phyloP scores from a whole-genome alignment of 2,329 filamentous ascomycete species.

The Metarhizium brunneum region DNA sequence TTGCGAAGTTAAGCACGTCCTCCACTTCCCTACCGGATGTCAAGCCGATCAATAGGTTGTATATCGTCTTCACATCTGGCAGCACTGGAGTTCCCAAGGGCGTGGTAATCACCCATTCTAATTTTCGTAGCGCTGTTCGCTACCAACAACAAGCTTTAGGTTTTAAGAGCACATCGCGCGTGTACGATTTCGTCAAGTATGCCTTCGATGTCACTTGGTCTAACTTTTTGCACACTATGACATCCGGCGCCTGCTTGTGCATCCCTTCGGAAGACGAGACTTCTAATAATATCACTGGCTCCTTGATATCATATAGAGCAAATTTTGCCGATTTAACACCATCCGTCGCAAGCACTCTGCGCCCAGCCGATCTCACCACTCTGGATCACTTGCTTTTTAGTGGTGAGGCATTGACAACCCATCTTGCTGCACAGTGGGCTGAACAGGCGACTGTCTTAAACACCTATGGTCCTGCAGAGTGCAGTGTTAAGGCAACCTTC shows the following conservation, averaged over 20 bases:
- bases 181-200: slow-evolving; percentile 6
- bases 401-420: slow-evolving; percentile 2
- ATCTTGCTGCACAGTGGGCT: slow-evolving; percentile 2
- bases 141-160: slow-evolving; percentile 3
- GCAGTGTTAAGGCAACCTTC: slow-evolving; percentile 3
- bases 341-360: slow-evolving; percentile 25
- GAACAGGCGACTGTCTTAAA: not conserved
- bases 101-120: slow-evolving; percentile 9
- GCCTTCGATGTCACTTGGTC: slow-evolving; percentile 8
- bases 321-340: slow-evolving; percentile 38
- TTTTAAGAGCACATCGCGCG: slow-evolving; percentile 3
- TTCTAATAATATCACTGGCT: slow-evolving; percentile 33
- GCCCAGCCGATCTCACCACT: not conserved
- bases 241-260: slow-evolving; percentile 6
- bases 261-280: slow-evolving; percentile 26
- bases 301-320: slow-evolving; percentile 26
- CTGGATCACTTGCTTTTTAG: slow-evolving; percentile 1
- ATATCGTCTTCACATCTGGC: slow-evolving; percentile 13
- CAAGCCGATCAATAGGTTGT: not conserved
- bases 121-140: slow-evolving; percentile 5
- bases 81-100: slow-evolving; percentile 15
- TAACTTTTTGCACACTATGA: slow-evolving; percentile 6
- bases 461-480: slow-evolving; percentile 6
- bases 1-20: not conserved
- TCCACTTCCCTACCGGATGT: not conserved